A percentile compares a stretch with the other conserved stretches of the same genome.
Evolutionary conservation across 306 rosid genomes (phyloP).

Genomic region (Inga laurina): DNA sequence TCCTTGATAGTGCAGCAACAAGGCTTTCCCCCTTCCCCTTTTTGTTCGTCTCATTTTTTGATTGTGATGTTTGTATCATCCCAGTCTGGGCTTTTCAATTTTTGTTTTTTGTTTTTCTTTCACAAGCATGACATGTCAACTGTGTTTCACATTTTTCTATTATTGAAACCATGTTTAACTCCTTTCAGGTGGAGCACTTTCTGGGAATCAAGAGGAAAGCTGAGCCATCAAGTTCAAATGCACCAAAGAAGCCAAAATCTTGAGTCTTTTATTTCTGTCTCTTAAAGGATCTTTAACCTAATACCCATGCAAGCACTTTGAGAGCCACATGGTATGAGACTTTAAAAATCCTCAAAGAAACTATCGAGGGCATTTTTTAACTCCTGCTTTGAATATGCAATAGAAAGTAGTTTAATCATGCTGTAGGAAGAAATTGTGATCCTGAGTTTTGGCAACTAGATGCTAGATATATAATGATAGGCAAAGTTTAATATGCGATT

Average conservation of each 20-base stretch:
- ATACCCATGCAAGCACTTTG: too few relatives aligned
- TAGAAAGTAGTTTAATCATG: not conserved
- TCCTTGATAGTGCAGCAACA: not conserved
- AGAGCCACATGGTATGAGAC: too few relatives aligned
- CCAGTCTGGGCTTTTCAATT: not conserved
- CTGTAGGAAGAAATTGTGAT: not conserved
- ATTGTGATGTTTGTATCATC: not conserved
- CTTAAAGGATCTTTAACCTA: too few relatives aligned
- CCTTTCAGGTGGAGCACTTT: slow-evolving; percentile 83
- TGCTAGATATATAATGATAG: not conserved
- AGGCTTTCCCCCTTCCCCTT: not conserved
- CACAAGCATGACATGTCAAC: not conserved
- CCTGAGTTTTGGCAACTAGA: not conserved
- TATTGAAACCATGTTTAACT: not conserved
- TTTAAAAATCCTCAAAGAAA: too few relatives aligned
- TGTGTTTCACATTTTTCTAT: not conserved
- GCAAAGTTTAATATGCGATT: not conserved
- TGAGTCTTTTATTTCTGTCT: slow-evolving; percentile 30
- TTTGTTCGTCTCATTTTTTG: not conserved
- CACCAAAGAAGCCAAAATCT: slow-evolving; percentile 64
- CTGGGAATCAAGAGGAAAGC: slow-evolving; percentile 91
- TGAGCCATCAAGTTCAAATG: slow-evolving; percentile 55
- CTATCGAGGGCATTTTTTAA: too few relatives aligned
- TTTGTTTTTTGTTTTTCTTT: too few relatives aligned
- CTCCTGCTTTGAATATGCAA: not conserved